phyloP scores from a whole-genome alignment of 768 basidiomycete genomes.

The Leccinum pellstonianum region DNA sequence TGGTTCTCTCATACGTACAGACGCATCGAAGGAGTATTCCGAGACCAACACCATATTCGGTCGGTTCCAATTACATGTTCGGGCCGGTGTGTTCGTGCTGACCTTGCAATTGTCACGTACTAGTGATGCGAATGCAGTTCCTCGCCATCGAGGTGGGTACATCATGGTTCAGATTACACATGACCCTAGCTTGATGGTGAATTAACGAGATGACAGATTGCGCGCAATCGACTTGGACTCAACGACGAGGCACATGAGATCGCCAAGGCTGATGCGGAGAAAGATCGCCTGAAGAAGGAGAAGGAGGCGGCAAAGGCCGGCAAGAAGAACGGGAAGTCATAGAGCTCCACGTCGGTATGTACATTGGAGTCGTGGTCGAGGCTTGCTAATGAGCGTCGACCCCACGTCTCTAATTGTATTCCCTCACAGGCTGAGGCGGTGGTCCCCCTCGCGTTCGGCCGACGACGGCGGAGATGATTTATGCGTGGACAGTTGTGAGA shows the following conservation, averaged over 20 bases:
- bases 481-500: slow-evolving; percentile 13
- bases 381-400: not conserved
- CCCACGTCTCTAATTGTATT: slow-evolving; percentile 2
- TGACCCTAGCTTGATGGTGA: not conserved
- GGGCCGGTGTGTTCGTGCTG: slow-evolving; percentile 6
- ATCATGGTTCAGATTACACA: slow-evolving; percentile 8
- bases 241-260: slow-evolving; percentile 85
- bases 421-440: not conserved
- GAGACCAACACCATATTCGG: slow-evolving; percentile 96
- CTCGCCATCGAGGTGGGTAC: slow-evolving; percentile 80
- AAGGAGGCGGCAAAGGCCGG: slow-evolving; percentile 48
- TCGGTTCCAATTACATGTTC: slow-evolving; percentile 31
- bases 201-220: slow-evolving; percentile 54
- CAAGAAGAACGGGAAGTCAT: slow-evolving; percentile 37
- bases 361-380: not conserved
- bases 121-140: slow-evolving; percentile 55
- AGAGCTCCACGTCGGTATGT: slow-evolving; percentile 6
- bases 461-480: slow-evolving; percentile 16
- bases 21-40: slow-evolving; percentile 77
- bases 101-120: slow-evolving; percentile 4
- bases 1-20: slow-evolving; percentile 86
- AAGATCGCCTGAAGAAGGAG: slow-evolving; percentile 56
- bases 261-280: slow-evolving; percentile 65
- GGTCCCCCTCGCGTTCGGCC: not conserved
- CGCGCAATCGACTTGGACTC: slow-evolving; percentile 85